Base-by-base conservation (phyloP, 108 stramenopile genomes). In the Cyclotella kingstonii region DNA sequence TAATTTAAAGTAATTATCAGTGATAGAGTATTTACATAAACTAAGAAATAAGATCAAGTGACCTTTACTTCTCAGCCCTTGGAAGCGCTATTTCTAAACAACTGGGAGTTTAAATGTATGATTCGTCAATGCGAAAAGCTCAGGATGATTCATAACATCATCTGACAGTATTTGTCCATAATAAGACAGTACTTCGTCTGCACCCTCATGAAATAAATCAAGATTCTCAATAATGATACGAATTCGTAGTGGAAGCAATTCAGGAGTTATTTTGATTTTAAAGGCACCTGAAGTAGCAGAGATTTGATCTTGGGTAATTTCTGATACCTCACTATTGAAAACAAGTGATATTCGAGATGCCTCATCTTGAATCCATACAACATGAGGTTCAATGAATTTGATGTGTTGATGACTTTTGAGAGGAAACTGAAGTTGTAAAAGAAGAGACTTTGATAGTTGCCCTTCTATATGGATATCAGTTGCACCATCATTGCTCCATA, bases 181-280 rank as follows among this genome's bases (percentile, higher is more conserved):
- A 42, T 79, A 73, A 15, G 57, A 76, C 23, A 53, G 29, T 9
- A 35, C 27, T 45, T 67, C 39, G 21, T 53, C 27, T 67, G 79
- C 78, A n/a, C 71, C 71, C 29, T 66, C 43, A 45, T 81, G 78
- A 38, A 85, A 76, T 4, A 47, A 56, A 29, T 85, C 81, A 19
- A 81, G 40, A 49, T 81, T 70, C 40, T 85, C 84, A 28, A 79
- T 62, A 49, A 85, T 81, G n/a, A 81, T 49, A 36, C 84, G 73
- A 21, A 87, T 39, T 1, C 73, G 66, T 3, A 73, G 41, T 38
- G 38, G 26, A 15, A 63, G 31, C 34, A 47, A 11, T 21, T 42
- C 25, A 6, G 27, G 15, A 0, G n/a, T 46, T 15, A 60, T 21
- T 40, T 46, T 5, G 0, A 60, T 45, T 15, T 14, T 7, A 19